A percentile compares a stretch with the other conserved stretches of the same genome.
Evolutionary conservation across 345 rosid genomes (phyloP).

Genomic region (Melaleuca alternifolia): DNA sequence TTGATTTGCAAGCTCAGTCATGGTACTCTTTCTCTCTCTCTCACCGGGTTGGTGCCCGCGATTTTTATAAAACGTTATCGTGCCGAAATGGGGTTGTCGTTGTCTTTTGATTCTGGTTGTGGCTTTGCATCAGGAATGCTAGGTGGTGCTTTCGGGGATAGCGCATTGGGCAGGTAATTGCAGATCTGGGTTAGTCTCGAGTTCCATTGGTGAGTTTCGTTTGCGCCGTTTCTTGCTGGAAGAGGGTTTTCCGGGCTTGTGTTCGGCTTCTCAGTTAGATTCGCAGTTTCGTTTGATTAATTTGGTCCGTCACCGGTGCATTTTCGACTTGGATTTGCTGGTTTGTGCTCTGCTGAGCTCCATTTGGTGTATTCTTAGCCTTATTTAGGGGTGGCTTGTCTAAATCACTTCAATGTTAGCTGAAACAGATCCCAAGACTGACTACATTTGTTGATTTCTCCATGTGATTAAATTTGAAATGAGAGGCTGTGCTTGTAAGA

Average conservation of each 20-base stretch:
- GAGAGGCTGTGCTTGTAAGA: not conserved
- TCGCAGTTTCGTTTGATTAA: not conserved
- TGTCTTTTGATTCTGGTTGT: not conserved
- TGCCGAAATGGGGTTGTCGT: not conserved
- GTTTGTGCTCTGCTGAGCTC: not conserved
- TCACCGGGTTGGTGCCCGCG: not conserved
- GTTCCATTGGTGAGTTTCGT: not conserved
- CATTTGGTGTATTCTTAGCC: not conserved
- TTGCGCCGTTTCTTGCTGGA: not conserved
- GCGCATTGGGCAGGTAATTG: not conserved
- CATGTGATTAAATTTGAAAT: too few relatives aligned
- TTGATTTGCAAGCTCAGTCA: slow-evolving; percentile 28
- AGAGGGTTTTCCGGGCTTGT: not conserved
- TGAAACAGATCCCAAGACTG: too few relatives aligned
- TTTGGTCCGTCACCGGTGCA: not conserved
- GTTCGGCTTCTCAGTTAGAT: not conserved
- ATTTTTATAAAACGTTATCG: not conserved
- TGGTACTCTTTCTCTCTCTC: slow-evolving; percentile 8
- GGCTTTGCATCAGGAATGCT: not conserved
- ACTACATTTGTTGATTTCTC: too few relatives aligned
- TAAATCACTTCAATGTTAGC: not conserved
- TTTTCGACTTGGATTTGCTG: not conserved
- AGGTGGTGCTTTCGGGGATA: not conserved
- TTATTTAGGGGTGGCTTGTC: not conserved
- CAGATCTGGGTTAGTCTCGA: not conserved